These are phyloP conservation scores for Auxenochlorella pyrenoidosa DNA, from an alignment of 139 green algal genomes.

Conservation along the genomic window DNA sequence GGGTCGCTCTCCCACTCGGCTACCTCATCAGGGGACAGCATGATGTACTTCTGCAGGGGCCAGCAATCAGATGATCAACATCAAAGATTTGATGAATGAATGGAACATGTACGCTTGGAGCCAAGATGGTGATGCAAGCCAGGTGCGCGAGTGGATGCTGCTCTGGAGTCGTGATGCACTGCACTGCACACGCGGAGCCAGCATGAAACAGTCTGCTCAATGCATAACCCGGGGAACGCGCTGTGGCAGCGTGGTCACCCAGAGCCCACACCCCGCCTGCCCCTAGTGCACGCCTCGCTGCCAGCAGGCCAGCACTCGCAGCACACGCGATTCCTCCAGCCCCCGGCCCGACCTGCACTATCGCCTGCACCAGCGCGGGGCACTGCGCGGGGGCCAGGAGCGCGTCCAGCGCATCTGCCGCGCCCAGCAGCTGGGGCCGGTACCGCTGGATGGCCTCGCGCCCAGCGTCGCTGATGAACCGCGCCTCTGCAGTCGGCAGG, in stretches of 20 bases:
- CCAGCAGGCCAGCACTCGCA: neutral
- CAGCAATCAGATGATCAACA: too few species aligned
- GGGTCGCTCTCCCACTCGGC: conserved; percentile 77
- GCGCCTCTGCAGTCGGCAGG: conserved; percentile 19
- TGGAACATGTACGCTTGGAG: too few species aligned
- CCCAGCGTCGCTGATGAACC: neutral
- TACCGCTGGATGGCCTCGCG: neutral
- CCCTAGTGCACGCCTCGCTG: neutral
- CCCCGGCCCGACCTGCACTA: conserved; percentile 19
- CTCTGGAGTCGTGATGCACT: neutral
- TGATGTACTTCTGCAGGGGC: conserved; percentile 73
- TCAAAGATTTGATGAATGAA: too few species aligned
- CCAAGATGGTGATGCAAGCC: too few species aligned
- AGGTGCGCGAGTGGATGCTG: neutral
- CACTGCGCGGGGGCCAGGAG: conserved; percentile 45
- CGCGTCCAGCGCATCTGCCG: conserved; percentile 41
- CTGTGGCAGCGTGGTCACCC: neutral
- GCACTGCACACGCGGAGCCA: neutral
- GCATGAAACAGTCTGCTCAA: too few species aligned
- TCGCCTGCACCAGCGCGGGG: conserved; percentile 36
- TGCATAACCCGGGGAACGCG: neutral
- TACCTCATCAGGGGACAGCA: conserved; percentile 76
- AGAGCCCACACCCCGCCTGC: neutral
- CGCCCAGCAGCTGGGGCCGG: conserved; percentile 8
- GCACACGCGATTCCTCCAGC: neutral